Evolutionary conservation across 176 grass and related monocot species (phyloP), one percentile per base, ranked within the genome.

Genomic region (Microstegium vimineum): DNA sequence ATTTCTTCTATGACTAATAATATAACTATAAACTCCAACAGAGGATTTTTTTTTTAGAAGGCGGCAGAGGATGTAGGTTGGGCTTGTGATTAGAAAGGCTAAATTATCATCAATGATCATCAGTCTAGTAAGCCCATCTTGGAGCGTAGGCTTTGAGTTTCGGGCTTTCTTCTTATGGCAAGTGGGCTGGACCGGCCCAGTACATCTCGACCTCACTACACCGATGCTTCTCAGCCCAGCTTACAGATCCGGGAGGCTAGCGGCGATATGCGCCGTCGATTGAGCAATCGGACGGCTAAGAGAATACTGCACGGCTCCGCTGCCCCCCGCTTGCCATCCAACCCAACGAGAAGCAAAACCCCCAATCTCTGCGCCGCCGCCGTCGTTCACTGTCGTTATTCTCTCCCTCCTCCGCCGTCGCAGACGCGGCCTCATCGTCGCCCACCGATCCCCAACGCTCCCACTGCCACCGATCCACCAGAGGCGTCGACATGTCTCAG

Each of bases 401-500:
- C 43, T 4, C 73, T 0, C 10, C 26, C 1, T 12, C 42, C 74
- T 16, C 74, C 80, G 5, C 75, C 35, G 81, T 28, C 5, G 25
- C 66, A 8, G 84, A 16, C 25, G 64, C 23, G 30, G n/a, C 51
- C 16, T 81, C 13, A 8, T 17, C 51, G 31, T 22, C n/a, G 49
- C 49, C 54, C 12, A 4, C 33, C 52, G 10, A 8, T 33, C 68
- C 64, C 30, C 16, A 33, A 13, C 52, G n/a, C 68, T 1, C 35
- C 43, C 5, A 23, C 71, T 2, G 7, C 37, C 37, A 8, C 37
- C 33, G 35, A 5, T 36, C 5, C 28, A 63, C 7, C 71, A 17
- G 66, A 61, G 60, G 57, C 25, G n/a, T 61, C 47, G 38, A 6
- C 49, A 90, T 90, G 83, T 96, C 93, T 85, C 93, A 93, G 83